These are phyloP conservation scores for Symmetrospora coprosmae DNA, from an alignment of 768 basidiomycete genomes.

Conservation along the genomic window DNA sequence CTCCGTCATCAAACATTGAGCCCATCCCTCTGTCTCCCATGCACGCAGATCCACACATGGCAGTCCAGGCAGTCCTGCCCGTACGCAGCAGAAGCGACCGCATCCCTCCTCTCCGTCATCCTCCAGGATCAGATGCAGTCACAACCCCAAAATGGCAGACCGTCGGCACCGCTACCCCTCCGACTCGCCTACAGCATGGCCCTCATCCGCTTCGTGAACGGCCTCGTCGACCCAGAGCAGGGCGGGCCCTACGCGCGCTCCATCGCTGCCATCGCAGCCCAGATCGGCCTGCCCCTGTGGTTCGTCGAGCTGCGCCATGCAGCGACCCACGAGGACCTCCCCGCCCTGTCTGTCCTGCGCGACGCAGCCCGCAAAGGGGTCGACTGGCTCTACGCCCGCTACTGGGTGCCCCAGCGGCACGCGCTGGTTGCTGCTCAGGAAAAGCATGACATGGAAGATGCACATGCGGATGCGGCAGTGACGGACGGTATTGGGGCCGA, in stretches of 20 bases:
- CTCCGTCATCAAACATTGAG: background rate
- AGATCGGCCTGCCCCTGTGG: slow-evolving; percentile 73
- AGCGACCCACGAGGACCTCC: slow-evolving; percentile 88
- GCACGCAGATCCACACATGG: slow-evolving; percentile 28
- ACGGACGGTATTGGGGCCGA: slow-evolving; percentile 35
- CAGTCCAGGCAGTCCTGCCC: slow-evolving; percentile 28
- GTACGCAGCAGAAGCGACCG: slow-evolving; percentile 30
- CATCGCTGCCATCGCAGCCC: slow-evolving; percentile 71
- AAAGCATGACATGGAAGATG: slow-evolving; percentile 35
- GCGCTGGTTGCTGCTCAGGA: background rate
- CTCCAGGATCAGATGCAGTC: no score
- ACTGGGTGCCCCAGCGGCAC: slow-evolving; percentile 55
- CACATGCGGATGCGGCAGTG: no score
- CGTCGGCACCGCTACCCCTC: slow-evolving; percentile 1
- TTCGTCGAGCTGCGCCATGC: slow-evolving; percentile 87
- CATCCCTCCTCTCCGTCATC: slow-evolving; percentile 25
- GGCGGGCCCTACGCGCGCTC: slow-evolving; percentile 75
- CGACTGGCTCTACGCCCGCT: slow-evolving; percentile 67
- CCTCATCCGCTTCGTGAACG: slow-evolving; percentile 56
- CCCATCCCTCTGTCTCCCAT: background rate
- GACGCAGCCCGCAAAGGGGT: slow-evolving; percentile 66
- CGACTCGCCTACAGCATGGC: slow-evolving; percentile 31
- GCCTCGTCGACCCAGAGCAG: slow-evolving; percentile 86
- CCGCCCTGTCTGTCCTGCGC: slow-evolving; percentile 40
- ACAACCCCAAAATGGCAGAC: background rate